A percentile compares a stretch with the other conserved stretches of the same genome.
These are phyloP conservation scores for Glycine tomentella DNA, from an alignment of 306 rosid species.

Conservation along the genomic window DNA sequence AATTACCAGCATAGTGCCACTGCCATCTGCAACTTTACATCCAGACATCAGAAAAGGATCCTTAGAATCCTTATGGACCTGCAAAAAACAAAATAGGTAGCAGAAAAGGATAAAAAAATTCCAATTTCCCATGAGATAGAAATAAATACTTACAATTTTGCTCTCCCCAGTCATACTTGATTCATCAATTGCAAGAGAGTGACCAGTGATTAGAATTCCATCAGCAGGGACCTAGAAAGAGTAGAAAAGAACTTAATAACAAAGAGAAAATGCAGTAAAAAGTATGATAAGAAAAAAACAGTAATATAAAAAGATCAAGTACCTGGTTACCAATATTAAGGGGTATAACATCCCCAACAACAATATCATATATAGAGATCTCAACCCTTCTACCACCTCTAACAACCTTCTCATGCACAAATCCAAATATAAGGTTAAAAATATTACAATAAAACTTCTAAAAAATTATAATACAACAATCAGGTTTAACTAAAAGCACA, in stretches of 20 bases:
- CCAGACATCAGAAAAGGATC: constrained; percentile 95
- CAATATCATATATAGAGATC: too few relatives aligned
- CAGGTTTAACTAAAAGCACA: neutral
- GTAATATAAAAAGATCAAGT: too few relatives aligned
- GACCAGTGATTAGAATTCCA: too few relatives aligned
- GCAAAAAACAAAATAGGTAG: constrained; percentile 36
- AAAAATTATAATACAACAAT: neutral
- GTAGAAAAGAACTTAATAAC: too few relatives aligned
- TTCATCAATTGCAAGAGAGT: too few relatives aligned
- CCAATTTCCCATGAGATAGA: constrained; percentile 21
- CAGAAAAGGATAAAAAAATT: neutral
- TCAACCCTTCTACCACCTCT: too few relatives aligned
- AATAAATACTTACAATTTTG: constrained; percentile 74
- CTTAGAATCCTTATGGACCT: constrained; percentile 80
- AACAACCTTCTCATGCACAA: too few relatives aligned
- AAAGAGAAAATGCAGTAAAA: too few relatives aligned
- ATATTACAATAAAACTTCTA: neutral
- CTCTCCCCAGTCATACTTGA: constrained; percentile 12
- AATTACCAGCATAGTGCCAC: constrained; percentile 93
- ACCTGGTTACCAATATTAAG: too few relatives aligned
- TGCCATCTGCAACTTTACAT: constrained; percentile 97
- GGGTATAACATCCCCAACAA: too few relatives aligned
- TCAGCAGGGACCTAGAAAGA: too few relatives aligned
- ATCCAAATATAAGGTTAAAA: neutral
- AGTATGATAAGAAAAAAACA: too few relatives aligned